These are phyloP conservation scores for Pseudomicrostroma phylloplanum DNA, from an alignment of 1,284 basidiomycete genomes.

Conservation along the genomic window DNA sequence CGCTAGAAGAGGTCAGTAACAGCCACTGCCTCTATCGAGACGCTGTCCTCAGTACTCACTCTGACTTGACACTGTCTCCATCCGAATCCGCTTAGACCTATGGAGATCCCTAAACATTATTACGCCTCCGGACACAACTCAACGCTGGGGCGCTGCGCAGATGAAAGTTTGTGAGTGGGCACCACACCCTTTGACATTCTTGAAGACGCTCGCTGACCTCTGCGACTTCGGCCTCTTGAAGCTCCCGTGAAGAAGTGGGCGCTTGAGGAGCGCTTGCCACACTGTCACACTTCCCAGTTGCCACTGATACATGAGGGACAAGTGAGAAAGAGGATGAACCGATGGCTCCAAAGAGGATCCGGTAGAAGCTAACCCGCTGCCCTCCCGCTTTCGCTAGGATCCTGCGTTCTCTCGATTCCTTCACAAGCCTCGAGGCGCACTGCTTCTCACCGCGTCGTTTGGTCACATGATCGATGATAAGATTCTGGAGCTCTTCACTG, in stretches of 20 bases:
- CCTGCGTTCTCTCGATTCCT: constrained; percentile 1
- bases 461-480: constrained; percentile 70
- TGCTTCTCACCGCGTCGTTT: constrained; percentile 85
- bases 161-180: constrained; percentile 29
- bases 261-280: neutral
- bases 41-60: too few relatives aligned
- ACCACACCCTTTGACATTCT: too few relatives aligned
- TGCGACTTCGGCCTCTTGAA: too few relatives aligned
- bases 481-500: constrained; percentile 58
- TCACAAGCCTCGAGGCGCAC: constrained; percentile 36
- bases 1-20: too few relatives aligned
- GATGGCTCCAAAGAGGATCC: neutral
- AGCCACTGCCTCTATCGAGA: too few relatives aligned
- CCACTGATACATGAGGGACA: neutral
- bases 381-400: constrained; percentile 23
- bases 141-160: constrained; percentile 34
- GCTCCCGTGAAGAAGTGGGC: neutral
- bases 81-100: neutral
- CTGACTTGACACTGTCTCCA: neutral
- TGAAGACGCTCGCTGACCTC: too few relatives aligned
- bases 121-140: constrained; percentile 7
- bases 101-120: neutral
- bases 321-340: neutral
- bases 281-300: neutral
- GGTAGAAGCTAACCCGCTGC: neutral